These are phyloP conservation scores for Babesia bovis DNA, from an alignment of 169 alveolate species.

Conservation along the genomic window DNA sequence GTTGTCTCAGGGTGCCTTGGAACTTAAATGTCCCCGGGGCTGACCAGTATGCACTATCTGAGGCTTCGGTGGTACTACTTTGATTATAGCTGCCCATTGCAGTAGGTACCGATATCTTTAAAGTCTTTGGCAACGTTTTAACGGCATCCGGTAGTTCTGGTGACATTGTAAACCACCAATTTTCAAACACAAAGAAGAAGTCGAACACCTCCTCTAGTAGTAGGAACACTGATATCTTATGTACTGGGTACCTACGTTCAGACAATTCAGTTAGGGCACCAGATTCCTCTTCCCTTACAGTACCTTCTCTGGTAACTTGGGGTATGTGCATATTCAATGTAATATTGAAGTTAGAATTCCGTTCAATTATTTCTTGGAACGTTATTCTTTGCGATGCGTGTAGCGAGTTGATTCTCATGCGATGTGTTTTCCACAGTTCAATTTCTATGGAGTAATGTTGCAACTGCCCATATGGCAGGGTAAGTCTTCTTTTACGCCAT, in stretches of 20 bases:
- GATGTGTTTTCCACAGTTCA: constrained; percentile 80
- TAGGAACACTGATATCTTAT: constrained; percentile 67
- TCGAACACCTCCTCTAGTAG: constrained; percentile 75
- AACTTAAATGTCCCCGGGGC: constrained; percentile 75
- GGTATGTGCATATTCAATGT: constrained; percentile 70
- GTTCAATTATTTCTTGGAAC: constrained; percentile 77
- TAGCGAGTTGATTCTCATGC: constrained; percentile 73
- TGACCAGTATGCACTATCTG: constrained; percentile 72
- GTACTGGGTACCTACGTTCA: constrained; percentile 36
- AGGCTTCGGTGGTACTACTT: constrained; percentile 44
- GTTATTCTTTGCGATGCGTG: constrained; percentile 75
- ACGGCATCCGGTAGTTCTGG: constrained; percentile 66
- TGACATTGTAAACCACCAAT: constrained; percentile 78
- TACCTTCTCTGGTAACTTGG: constrained; percentile 39
- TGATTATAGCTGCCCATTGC: constrained; percentile 63
- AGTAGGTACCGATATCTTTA: constrained; percentile 68
- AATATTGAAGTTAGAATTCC: constrained; percentile 74
- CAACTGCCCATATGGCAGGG: constrained; percentile 79
- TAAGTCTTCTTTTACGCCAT: constrained; percentile 73
- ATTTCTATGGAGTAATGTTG: constrained; percentile 74
- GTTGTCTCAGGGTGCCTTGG: constrained; percentile 74
- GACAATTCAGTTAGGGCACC: constrained; percentile 18
- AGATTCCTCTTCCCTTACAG: constrained; percentile 34
- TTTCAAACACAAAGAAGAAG: constrained; percentile 74
- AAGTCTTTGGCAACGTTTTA: constrained; percentile 58